These are phyloP conservation scores for Manihot esculenta DNA, from an alignment of 441 rosid species.

Conservation along the genomic window DNA sequence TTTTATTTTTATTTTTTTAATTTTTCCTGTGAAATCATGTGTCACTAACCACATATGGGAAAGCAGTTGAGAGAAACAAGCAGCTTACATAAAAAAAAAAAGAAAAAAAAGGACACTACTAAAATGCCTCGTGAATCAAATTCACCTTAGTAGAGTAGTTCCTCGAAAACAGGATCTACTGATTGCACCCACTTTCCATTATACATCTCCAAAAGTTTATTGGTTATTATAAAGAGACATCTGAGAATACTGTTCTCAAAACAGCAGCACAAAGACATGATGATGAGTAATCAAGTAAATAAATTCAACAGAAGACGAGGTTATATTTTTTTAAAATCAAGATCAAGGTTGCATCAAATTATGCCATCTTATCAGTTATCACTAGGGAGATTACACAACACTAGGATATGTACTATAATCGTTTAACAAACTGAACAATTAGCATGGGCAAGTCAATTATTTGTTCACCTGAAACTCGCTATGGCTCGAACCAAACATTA, in stretches of 20 bases:
- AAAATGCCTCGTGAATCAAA: conserved; percentile 6
- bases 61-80: conserved; percentile 15
- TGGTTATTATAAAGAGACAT: too few species aligned
- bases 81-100: conserved; percentile 17
- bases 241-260: too few species aligned
- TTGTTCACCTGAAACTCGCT: neutral
- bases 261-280: too few species aligned
- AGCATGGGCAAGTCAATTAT: neutral
- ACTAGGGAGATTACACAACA: too few species aligned
- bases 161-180: conserved; percentile 90
- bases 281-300: too few species aligned
- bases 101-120: neutral
- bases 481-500: neutral
- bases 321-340: neutral
- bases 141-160: conserved; percentile 59
- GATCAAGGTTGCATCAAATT: neutral
- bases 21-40: neutral
- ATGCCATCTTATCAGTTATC: neutral
- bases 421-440: too few species aligned
- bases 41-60: neutral
- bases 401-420: too few species aligned
- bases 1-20: too few species aligned
- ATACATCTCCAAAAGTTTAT: conserved; percentile 85
- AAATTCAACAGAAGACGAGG: neutral
- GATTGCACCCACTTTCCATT: conserved; percentile 85